These are phyloP conservation scores for Zymoseptoria pseudotritici DNA, from an alignment of 2,329 filamentous ascomycete genomes.

Conservation along the genomic window DNA sequence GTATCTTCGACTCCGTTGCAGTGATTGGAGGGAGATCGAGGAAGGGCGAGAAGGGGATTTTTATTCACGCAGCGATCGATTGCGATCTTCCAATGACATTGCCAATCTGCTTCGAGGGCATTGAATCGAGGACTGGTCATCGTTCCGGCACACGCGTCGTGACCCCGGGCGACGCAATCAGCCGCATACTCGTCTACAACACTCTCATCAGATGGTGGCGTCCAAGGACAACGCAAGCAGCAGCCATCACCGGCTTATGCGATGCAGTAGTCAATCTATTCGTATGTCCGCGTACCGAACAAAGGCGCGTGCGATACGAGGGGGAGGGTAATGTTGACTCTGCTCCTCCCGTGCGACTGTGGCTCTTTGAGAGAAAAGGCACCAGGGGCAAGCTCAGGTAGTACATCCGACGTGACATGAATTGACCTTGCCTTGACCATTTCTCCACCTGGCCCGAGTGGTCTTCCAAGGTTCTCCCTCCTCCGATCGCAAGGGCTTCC, in stretches of 20 bases:
- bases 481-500: neutral
- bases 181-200: neutral
- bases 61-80: neutral
- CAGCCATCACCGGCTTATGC: neutral
- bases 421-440: neutral
- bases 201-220: neutral
- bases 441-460: neutral
- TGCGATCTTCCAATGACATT: neutral
- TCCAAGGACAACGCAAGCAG: neutral
- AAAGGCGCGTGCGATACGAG: neutral
- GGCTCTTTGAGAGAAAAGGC: neutral
- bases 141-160: neutral
- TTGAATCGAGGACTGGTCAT: neutral
- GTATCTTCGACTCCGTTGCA: neutral
- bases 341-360: neutral
- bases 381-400: neutral
- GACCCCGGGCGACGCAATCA: neutral
- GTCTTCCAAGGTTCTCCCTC: too few species aligned
- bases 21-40: neutral
- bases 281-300: neutral
- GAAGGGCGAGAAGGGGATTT: neutral
- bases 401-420: neutral
- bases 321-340: too few species aligned
- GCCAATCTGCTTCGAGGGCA: too few species aligned
- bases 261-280: neutral